Evolutionary conservation across 2,329 filamentous ascomycete genomes (phyloP), one percentile per base, ranked within the genome.

Genomic region (Monosporascus sp.): DNA sequence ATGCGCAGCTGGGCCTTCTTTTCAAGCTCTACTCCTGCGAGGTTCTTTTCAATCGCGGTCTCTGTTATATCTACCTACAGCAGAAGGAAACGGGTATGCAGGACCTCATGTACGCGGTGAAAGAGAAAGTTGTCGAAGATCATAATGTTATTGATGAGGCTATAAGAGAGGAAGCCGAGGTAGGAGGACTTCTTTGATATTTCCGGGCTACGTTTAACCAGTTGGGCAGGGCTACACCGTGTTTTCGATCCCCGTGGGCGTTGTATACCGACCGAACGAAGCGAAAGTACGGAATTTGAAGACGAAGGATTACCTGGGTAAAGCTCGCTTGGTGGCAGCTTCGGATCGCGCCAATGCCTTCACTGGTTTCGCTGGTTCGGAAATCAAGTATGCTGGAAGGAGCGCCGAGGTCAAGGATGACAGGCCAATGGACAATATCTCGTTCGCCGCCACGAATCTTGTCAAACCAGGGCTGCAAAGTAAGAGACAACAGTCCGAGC

Each of bases 101-200:
- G 69, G 94, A 99, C 75, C 77, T 99, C 63, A 81, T 83, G 20
- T 97, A 88, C 67, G 94, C 94, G 0, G 89, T 90, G 25, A 94
- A 96, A 71, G 94, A 97, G 72, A 97, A 97, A 76, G 89, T 94
- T 47, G 92, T 96, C 1, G 87, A 93, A 51, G 93, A 97, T 63
- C 94, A 99, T 73, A 90, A 96, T 68, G 94, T 99, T 58, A 99
- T 99, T 60, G 92, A 99, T 65, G 94, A 99, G 71, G 94, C 94
- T 5, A 97, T 99, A 60, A 79, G 83, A 51, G 94, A 97, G 69
- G 85, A 92, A 65, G 94, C 94, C 55, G 91, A 97, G 80, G 90
- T 94, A 78, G 58, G 77, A 55, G 18, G 20, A 38, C 6, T 37
- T 22, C 43, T 24, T 48, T 54, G 41, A 52, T 48, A 25, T 48